Evolutionary conservation across 2,329 filamentous ascomycete species (phyloP), one percentile per base, ranked within the genome.

Genomic region (Diaporthe longicolla): DNA sequence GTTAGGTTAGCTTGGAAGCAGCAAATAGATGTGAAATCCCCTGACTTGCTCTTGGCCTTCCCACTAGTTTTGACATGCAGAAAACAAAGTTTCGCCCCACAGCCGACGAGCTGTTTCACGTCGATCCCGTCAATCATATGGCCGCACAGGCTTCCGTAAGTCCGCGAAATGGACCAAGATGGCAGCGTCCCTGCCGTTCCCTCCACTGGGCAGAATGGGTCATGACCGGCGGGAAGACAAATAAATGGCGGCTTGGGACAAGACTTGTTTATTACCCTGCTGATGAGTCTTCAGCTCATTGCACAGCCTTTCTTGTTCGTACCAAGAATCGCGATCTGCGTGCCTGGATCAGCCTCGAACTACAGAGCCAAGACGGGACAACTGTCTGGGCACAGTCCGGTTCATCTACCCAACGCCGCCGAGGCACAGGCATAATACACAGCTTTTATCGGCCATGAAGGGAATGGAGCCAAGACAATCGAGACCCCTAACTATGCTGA

Each of bases 71-170:
- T 13, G 4, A 52, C 45, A 52, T 26, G 63, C 63, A 26, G 29
- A 66, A 52, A 66, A 66, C 45, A 66, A 66, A 52, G 63, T 66
- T 66, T 66, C 63, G 63, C 29, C 13, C 63, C 21, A 37, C 21
- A 66, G n/a, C n/a, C 45, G 29, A 52, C 63, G 6, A 35, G 29
- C 45, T 37, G 63, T 66, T 66, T 66, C 63, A 66, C 63, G 45
- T 52, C 63, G 32, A 52, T 37, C 63, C 45, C 45, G 15, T 66
- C 45, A 66, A 66, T 52, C 63, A 37, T 19, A 5, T 15, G 21
- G 52, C 24, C 9, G 21, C 21, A 37, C 29, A n/a, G 11, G 26
- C 32, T 26, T 15, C 45, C 21, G 45, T 7, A 9, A 21, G 4
- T 66, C 63, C 29, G 15, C 29, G 17, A 52, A 13, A 5, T n/a